phyloP scores from a whole-genome alignment of 345 rosid genomes.

The Eucalyptus polybractea region DNA sequence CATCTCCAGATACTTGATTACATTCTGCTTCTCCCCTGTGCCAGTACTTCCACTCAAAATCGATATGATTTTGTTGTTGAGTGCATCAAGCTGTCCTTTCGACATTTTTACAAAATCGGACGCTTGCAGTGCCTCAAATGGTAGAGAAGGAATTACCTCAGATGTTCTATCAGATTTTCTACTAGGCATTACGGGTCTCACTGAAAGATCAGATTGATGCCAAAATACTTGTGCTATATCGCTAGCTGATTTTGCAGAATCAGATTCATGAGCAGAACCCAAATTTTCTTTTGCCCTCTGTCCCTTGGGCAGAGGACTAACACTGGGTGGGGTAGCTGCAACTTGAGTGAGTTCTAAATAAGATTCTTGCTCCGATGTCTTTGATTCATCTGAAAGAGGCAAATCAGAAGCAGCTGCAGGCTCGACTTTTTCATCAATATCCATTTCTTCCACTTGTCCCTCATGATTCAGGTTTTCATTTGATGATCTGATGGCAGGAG shows the following conservation, averaged over 20 bases:
- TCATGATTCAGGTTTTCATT: constrained; percentile 18
- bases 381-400: constrained; percentile 38
- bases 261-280: constrained; percentile 33
- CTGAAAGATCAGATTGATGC: constrained; percentile 95
- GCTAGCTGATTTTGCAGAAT: constrained; percentile 44
- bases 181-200: constrained; percentile 97
- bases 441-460: constrained; percentile 24
- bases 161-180: constrained; percentile 71
- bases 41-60: constrained; percentile 61
- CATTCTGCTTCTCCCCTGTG: constrained; percentile 77
- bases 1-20: constrained; percentile 82
- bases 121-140: constrained; percentile 61
- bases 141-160: constrained; percentile 54
- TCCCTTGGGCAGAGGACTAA: constrained; percentile 51
- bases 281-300: constrained; percentile 48
- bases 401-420: constrained; percentile 19
- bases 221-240: constrained; percentile 60
- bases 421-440: constrained; percentile 13
- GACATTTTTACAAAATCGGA: constrained; percentile 69
- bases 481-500: constrained; percentile 14
- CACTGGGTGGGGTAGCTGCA: constrained; percentile 48
- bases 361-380: constrained; percentile 40
- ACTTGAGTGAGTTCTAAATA: constrained; percentile 38
- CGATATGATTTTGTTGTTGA: constrained; percentile 42
- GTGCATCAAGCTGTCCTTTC: constrained; percentile 63